Evolutionary conservation across 1,284 basidiomycete genomes (phyloP).

Genomic region (Entoloma clypeatum): DNA sequence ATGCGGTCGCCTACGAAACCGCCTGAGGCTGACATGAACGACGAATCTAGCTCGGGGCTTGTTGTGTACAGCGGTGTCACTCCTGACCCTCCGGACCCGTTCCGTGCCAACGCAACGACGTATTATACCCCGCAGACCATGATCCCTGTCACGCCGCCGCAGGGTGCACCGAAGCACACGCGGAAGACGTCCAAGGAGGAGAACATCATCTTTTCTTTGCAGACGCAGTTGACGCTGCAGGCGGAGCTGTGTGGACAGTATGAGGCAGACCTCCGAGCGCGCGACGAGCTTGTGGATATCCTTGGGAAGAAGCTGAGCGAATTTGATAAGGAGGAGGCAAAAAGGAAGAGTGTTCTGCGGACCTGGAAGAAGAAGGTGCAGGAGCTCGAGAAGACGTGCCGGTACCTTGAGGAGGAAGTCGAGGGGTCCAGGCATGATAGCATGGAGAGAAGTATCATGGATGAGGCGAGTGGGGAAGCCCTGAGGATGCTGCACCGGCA

Average conservation of each 20-base stretch:
- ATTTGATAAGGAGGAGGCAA: slow-evolving; percentile 56
- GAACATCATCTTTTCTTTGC: slow-evolving; percentile 62
- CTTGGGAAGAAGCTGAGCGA: slow-evolving; percentile 50
- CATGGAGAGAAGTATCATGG: slow-evolving; percentile 71
- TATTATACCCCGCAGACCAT: slow-evolving; percentile 71
- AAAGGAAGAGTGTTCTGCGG: slow-evolving; percentile 48
- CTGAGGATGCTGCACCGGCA: slow-evolving; percentile 61
- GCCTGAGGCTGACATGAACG: slow-evolving; percentile 60
- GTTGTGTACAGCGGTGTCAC: slow-evolving; percentile 40
- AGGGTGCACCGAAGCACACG: slow-evolving; percentile 42
- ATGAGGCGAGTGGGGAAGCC: slow-evolving; percentile 70
- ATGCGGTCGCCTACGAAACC: slow-evolving; percentile 32
- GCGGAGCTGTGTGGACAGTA: slow-evolving; percentile 69
- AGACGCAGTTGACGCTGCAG: slow-evolving; percentile 67
- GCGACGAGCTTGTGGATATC: slow-evolving; percentile 65
- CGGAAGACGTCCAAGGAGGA: slow-evolving; percentile 67
- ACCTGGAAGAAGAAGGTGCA: slow-evolving; percentile 70
- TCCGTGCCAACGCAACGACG: slow-evolving; percentile 65
- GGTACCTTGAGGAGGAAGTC: slow-evolving; percentile 64
- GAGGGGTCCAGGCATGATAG: slow-evolving; percentile 64
- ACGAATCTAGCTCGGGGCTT: slow-evolving; percentile 45
- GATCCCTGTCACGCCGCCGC: slow-evolving; percentile 64
- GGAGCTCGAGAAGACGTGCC: slow-evolving; percentile 62
- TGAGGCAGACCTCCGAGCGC: slow-evolving; percentile 64
- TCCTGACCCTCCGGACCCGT: slow-evolving; percentile 59